Percentiles rank a stretch among this genome's conserved stretches.
These are phyloP conservation scores for Coemansia sp. DNA, from an alignment of 192 early-diverging fungal genomes.

Conservation along the genomic window DNA sequence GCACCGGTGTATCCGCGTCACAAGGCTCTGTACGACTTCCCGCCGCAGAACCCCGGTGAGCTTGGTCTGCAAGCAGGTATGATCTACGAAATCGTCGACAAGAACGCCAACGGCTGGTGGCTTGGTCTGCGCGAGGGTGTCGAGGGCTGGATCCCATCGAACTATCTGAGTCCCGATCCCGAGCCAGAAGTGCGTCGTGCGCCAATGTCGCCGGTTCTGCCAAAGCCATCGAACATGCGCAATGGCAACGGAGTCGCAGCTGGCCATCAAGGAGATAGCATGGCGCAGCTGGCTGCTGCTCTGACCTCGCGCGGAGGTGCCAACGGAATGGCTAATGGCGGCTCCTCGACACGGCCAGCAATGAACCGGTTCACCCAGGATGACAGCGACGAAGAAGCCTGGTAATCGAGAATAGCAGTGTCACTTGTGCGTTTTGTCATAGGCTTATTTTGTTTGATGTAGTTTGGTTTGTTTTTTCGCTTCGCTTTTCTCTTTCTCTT, in stretches of 20 bases:
- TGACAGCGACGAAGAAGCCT: slow-evolving; percentile 50
- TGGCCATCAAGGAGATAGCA: slow-evolving; percentile 29
- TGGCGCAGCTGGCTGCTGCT: slow-evolving; percentile 51
- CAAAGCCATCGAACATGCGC: slow-evolving; percentile 28
- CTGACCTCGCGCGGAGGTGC: slow-evolving; percentile 33
- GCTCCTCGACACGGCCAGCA: slow-evolving; percentile 34
- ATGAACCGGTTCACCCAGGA: slow-evolving; percentile 49
- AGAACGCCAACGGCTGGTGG: slow-evolving; percentile 65
- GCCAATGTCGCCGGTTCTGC: slow-evolving; percentile 23
- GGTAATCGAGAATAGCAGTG: slow-evolving; percentile 20
- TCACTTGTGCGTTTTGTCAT: background rate
- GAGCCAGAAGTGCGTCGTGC: slow-evolving; percentile 58
- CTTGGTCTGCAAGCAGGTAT: slow-evolving; percentile 67
- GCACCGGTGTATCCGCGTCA: slow-evolving; percentile 57
- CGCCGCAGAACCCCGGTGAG: slow-evolving; percentile 63
- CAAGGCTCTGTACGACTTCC: slow-evolving; percentile 73
- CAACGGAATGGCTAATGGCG: slow-evolving; percentile 14
- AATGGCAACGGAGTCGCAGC: slow-evolving; percentile 13
- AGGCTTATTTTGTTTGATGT: slow-evolving; percentile 10
- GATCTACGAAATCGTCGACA: slow-evolving; percentile 69
- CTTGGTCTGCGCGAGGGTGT: slow-evolving; percentile 55
- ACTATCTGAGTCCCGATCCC: slow-evolving; percentile 69
- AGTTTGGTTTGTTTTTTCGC: slow-evolving; percentile 8
- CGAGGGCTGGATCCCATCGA: slow-evolving; percentile 81
- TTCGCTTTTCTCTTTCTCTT: background rate